These are phyloP conservation scores for Vigna unguiculata DNA, from an alignment of 306 rosid species.

Conservation along the genomic window DNA sequence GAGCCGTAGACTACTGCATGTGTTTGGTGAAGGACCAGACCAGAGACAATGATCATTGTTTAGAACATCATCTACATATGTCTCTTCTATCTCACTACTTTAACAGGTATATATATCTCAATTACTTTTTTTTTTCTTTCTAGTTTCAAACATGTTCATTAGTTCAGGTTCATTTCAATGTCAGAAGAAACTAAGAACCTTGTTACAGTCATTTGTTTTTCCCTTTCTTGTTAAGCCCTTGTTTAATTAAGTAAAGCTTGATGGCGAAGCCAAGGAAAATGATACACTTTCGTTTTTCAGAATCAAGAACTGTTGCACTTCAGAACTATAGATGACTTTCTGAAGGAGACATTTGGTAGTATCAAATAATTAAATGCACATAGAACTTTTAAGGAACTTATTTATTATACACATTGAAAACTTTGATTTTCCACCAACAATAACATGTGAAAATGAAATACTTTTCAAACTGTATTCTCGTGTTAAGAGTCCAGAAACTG, in stretches of 20 bases:
- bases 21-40: slow-evolving; percentile 1
- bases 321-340: slow-evolving; percentile 34
- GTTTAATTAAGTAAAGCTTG: neutral
- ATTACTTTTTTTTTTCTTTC: neutral
- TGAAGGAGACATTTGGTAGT: slow-evolving; percentile 34
- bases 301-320: slow-evolving; percentile 34
- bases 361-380: slow-evolving; percentile 35
- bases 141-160: neutral
- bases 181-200: neutral
- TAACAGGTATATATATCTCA: neutral
- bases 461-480: slow-evolving; percentile 30
- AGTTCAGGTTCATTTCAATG: slow-evolving; percentile 19
- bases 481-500: slow-evolving; percentile 10
- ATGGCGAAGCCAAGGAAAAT: neutral
- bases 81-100: neutral
- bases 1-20: neutral
- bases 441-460: slow-evolving; percentile 42
- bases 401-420: slow-evolving; percentile 16
- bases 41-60: neutral
- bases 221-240: slow-evolving; percentile 9
- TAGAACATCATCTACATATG: neutral
- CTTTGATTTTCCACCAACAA: slow-evolving; percentile 33
- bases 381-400: slow-evolving; percentile 15
- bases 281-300: slow-evolving; percentile 12
- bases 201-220: neutral